Base-by-base conservation (phyloP, 2,329 filamentous ascomycete genomes). In the Talaromyces rugulosus region DNA sequence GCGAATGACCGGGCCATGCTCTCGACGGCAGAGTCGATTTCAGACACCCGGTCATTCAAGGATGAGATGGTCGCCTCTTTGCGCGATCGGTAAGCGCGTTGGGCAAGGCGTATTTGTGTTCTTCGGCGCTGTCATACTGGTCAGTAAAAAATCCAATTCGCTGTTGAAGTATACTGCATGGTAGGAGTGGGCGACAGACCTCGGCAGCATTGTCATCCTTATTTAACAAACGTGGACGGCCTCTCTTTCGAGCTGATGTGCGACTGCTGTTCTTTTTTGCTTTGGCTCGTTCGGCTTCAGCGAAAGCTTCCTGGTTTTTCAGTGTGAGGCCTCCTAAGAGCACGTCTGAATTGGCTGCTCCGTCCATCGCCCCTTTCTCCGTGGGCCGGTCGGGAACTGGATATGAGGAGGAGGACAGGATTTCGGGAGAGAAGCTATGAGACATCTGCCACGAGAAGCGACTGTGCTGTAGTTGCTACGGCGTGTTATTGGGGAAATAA, bases 71-170 rank as follows among this genome's bases (percentile, higher is more conserved):
- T 89, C 27, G 84, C 88, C 71, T 96, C 92, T 76, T 96, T 96
- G 57, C 92, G 86, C 70, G 89, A 86, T 9, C 92, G 86, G 71
- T 96, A 96, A 1, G 91, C 91, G 67, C 92, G 82, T 74, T 96
- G 92, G 2, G 92, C 92, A 60, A 94, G 83, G 31, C 92, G 87
- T 66, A 96, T 95, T 72, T 96, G 92, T 4, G 91, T 95, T 62
- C 92, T 85, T 60, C 92, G 88, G 64, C 91, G 88, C 89, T 90
- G 66, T 54, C 30, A 3, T 27, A 2, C 18, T 12, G 18, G 18
- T 50, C 31, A 40, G 34, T 16, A 14, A 40, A 8, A 27, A 31
- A 12, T 4, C 30, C 40, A 56, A 36, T 27, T 14, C 3, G 4
- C 18, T 14, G 18, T 14, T 6, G 16, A n/a, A 5, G 9, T 28